Conservation (phyloP, 2,329 filamentous ascomycete species). For the Aspergillus sp. region DNA sequence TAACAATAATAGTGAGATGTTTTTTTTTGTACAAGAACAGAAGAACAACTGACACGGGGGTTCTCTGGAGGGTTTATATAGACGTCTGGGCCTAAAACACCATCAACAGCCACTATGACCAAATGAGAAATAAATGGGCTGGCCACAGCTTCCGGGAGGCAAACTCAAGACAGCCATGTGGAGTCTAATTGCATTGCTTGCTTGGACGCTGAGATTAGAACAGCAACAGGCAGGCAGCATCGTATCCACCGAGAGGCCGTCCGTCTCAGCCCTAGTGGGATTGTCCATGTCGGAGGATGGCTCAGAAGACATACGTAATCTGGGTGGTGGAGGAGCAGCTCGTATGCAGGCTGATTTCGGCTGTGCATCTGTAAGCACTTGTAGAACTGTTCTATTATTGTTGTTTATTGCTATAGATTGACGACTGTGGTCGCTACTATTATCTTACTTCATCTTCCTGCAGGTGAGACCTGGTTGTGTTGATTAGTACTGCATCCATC, state of each 20-base stretch:
- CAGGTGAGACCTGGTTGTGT: too few species aligned
- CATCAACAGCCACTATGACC: neutral
- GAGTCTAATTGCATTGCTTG: neutral
- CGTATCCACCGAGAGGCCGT: neutral
- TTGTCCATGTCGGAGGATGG: too few species aligned
- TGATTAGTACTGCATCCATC: too few species aligned
- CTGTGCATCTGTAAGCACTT: neutral
- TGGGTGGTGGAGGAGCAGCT: neutral
- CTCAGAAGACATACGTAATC: neutral
- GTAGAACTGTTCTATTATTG: neutral
- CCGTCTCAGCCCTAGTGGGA: slow-evolving; percentile 1
- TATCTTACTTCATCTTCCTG: too few species aligned
- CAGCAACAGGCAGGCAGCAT: neutral
- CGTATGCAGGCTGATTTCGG: neutral
- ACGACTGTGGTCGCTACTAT: neutral
- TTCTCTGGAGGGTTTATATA: neutral
- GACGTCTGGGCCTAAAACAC: neutral
- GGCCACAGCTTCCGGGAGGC: neutral
- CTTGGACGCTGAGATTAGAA: neutral
- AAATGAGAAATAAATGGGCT: too few species aligned
- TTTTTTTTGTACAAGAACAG: neutral
- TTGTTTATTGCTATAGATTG: neutral
- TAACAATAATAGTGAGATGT: neutral
- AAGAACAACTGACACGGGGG: neutral
- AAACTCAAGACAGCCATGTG: neutral